Conservation (phyloP, 345 rosid species). For the Sonneratia caseolaris region DNA sequence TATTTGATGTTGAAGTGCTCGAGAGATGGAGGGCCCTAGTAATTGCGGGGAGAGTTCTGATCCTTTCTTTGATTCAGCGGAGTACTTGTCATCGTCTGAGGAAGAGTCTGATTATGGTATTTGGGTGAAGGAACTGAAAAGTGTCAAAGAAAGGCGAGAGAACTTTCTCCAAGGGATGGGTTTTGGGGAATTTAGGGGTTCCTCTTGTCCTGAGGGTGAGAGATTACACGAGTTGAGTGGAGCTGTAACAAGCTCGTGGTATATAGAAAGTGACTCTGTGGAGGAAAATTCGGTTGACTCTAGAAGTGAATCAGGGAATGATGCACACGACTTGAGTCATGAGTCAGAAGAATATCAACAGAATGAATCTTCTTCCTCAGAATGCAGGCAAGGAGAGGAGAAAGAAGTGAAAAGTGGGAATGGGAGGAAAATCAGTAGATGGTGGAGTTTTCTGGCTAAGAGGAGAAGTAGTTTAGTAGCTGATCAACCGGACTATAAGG, state of each 20-base stretch:
- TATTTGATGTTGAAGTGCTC: constrained; percentile 15
- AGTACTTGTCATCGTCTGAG: too few relatives aligned
- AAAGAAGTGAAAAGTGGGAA: constrained; percentile 6
- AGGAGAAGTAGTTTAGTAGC: constrained; percentile 11
- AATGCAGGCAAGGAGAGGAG: background rate
- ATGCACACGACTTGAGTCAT: constrained; percentile 34
- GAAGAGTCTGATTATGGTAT: constrained; percentile 26
- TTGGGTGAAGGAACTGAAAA: constrained; percentile 52
- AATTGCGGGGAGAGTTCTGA: constrained; percentile 22
- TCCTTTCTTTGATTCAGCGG: constrained; percentile 58
- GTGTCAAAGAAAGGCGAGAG: constrained; percentile 60
- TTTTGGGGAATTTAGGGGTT: constrained; percentile 18
- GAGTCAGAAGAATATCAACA: constrained; percentile 21
- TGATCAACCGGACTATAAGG: constrained; percentile 1
- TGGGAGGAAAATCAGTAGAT: constrained; percentile 29
- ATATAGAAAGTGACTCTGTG: background rate
- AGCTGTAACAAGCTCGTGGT: constrained; percentile 33
- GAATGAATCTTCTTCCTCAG: background rate
- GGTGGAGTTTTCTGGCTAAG: constrained; percentile 39
- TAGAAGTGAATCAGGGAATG: constrained; percentile 31
- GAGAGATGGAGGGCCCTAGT: constrained; percentile 22
- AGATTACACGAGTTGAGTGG: constrained; percentile 39
- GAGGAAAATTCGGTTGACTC: constrained; percentile 11
- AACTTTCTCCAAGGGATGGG: constrained; percentile 46
- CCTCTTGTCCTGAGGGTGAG: constrained; percentile 8